Conservation (phyloP, 148 eudicot species). For the Persicaria tinctoria region DNA sequence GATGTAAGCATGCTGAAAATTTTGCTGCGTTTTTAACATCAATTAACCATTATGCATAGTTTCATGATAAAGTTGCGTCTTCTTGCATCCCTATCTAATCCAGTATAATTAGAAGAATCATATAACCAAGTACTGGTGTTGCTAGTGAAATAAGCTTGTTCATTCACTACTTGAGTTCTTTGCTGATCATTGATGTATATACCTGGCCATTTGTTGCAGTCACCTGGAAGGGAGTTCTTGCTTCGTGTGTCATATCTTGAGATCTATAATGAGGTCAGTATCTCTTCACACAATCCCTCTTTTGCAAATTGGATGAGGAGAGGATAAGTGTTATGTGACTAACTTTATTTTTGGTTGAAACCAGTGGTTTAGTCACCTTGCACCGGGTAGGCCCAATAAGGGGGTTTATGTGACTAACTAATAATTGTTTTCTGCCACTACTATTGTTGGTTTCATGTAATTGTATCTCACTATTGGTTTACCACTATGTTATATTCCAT, state of each 20-base stretch:
- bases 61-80: neutral
- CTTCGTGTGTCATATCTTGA: constrained; percentile 96
- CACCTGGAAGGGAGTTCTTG: constrained; percentile 87
- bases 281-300: neutral
- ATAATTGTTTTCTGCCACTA: neutral
- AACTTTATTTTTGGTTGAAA: too few relatives aligned
- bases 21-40: neutral
- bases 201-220: constrained; percentile 37
- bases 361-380: too few relatives aligned
- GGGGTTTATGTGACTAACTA: neutral
- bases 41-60: neutral
- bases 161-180: neutral
- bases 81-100: neutral
- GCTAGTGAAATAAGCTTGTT: neutral
- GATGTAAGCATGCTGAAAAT: constrained; percentile 52
- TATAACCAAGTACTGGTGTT: neutral
- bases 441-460: neutral
- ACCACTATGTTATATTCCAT: neutral
- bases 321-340: neutral
- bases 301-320: neutral
- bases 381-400: too few relatives aligned
- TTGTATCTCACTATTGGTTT: neutral
- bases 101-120: neutral
- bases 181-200: neutral
- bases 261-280: constrained; percentile 87